Conservation (phyloP, 257 asterid genomes). For the Linderniella brevidens region DNA sequence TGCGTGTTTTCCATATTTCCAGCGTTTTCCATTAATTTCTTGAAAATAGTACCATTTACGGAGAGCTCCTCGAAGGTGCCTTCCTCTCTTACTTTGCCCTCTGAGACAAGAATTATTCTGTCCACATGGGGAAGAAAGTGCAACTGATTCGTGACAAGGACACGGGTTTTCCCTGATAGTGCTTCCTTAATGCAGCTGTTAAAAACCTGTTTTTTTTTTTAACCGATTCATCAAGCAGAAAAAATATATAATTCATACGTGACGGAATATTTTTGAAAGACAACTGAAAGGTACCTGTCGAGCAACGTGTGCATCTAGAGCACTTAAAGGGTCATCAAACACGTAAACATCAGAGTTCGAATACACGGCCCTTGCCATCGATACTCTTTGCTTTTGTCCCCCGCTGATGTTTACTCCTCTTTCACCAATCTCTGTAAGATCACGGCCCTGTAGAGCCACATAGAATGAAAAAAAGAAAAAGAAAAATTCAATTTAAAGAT, state of each 20-base stretch:
- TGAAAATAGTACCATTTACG: slow-evolving; percentile 41
- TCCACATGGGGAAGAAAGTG: slow-evolving; percentile 84
- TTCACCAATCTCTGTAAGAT: slow-evolving; percentile 92
- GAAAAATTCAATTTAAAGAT: neutral
- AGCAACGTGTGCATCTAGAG: slow-evolving; percentile 80
- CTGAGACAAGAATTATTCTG: slow-evolving; percentile 50
- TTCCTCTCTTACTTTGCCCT: slow-evolving; percentile 71
- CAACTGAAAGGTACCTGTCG: slow-evolving; percentile 37
- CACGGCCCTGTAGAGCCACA: slow-evolving; percentile 45
- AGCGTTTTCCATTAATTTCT: slow-evolving; percentile 70
- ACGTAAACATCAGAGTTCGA: slow-evolving; percentile 72
- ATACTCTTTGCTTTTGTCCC: slow-evolving; percentile 92
- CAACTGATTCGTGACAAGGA: slow-evolving; percentile 78
- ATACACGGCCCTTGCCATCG: slow-evolving; percentile 91
- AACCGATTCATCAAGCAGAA: slow-evolving; percentile 5
- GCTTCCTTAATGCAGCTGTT: slow-evolving; percentile 58
- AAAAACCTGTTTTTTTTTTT: slow-evolving; percentile 40
- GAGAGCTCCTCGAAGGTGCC: slow-evolving; percentile 78
- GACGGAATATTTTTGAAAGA: too few species aligned
- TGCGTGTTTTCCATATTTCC: slow-evolving; percentile 60
- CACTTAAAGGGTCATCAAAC: slow-evolving; percentile 86
- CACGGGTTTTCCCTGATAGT: slow-evolving; percentile 69
- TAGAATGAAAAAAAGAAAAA: slow-evolving; percentile 6
- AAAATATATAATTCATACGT: too few species aligned
- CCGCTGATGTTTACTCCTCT: slow-evolving; percentile 90